Conservation (phyloP, 2,329 filamentous ascomycete species). For the Talaromyces piceae region DNA sequence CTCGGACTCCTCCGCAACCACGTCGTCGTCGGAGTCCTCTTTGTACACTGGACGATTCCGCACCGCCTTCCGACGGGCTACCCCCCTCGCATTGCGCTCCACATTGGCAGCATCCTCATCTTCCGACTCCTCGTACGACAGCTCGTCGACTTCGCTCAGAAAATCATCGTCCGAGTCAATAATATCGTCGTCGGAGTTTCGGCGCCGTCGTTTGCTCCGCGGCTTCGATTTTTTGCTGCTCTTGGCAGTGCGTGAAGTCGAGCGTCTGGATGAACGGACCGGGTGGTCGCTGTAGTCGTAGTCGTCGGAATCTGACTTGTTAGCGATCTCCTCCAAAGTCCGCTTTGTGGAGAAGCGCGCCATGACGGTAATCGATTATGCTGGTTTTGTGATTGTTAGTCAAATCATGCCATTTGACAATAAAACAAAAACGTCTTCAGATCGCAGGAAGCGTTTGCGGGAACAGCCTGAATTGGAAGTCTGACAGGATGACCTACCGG, state of each 20-base stretch:
- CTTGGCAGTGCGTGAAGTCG: slow-evolving; percentile 23
- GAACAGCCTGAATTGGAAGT: neutral
- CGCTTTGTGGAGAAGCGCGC: slow-evolving; percentile 28
- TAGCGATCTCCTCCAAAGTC: slow-evolving; percentile 35
- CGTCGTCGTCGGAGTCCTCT: slow-evolving; percentile 42
- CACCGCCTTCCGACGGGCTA: slow-evolving; percentile 49
- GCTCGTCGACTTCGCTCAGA: slow-evolving; percentile 34
- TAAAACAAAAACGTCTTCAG: neutral
- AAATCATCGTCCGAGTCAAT: slow-evolving; percentile 31
- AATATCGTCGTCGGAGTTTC: slow-evolving; percentile 38
- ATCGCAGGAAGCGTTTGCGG: neutral
- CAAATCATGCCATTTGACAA: neutral
- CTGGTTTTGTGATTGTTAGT: neutral
- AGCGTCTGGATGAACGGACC: slow-evolving; percentile 21
- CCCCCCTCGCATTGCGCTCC: slow-evolving; percentile 51
- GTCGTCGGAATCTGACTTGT: slow-evolving; percentile 39
- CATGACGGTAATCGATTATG: slow-evolving; percentile 18
- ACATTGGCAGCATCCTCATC: slow-evolving; percentile 34
- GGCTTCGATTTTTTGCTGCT: slow-evolving; percentile 26
- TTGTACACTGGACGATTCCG: slow-evolving; percentile 51
- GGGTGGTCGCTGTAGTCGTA: slow-evolving; percentile 37
- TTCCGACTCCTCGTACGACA: slow-evolving; percentile 40
- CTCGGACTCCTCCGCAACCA: slow-evolving; percentile 44
- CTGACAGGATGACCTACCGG: neutral
- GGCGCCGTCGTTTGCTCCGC: slow-evolving; percentile 32